Percentiles rank a stretch among this genome's conserved stretches.
Conservation (phyloP, 2,329 filamentous ascomycete genomes). For the Drechslerella stenobrocha region DNA sequence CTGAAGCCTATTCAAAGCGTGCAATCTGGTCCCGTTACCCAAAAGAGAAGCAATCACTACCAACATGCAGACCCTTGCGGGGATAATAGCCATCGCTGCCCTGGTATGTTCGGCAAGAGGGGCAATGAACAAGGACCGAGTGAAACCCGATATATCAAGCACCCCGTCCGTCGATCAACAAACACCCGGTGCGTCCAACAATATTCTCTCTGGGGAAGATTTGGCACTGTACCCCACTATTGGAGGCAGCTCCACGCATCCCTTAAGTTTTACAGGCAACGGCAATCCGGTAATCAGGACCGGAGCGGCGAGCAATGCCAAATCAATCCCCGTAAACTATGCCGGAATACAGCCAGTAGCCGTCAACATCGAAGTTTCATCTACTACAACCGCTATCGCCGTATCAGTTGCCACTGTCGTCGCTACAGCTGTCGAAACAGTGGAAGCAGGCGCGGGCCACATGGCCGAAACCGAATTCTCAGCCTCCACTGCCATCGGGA, state of each 20-base stretch:
- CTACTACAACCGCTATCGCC: constrained; percentile 25
- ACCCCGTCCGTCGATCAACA: not conserved
- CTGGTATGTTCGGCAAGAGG: constrained; percentile 14
- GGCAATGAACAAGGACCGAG: constrained; percentile 7
- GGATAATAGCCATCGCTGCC: constrained; percentile 10
- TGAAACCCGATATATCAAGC: not conserved
- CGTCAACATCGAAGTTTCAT: constrained; percentile 11
- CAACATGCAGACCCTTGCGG: constrained; percentile 20
- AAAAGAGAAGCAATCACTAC: constrained; percentile 5
- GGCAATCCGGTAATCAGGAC: not conserved
- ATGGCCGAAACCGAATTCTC: not conserved
- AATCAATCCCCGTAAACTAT: not conserved
- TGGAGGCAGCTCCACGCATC: not conserved
- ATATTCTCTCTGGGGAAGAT: not conserved
- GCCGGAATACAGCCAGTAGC: not conserved
- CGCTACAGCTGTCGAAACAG: constrained; percentile 30
- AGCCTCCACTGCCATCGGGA: constrained; percentile 12
- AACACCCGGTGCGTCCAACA: not conserved
- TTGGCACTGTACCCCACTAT: not conserved
- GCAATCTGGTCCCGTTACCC: too few species aligned
- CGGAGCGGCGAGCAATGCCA: not conserved
- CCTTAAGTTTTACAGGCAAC: not conserved
- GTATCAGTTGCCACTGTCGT: constrained; percentile 24
- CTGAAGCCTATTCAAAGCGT: too few species aligned
- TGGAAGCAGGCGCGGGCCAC: constrained; percentile 1